Evolutionary conservation across 2,329 filamentous ascomycete genomes (phyloP), one percentile per base, ranked within the genome.

Genomic region (Fusarium sublunatum): DNA sequence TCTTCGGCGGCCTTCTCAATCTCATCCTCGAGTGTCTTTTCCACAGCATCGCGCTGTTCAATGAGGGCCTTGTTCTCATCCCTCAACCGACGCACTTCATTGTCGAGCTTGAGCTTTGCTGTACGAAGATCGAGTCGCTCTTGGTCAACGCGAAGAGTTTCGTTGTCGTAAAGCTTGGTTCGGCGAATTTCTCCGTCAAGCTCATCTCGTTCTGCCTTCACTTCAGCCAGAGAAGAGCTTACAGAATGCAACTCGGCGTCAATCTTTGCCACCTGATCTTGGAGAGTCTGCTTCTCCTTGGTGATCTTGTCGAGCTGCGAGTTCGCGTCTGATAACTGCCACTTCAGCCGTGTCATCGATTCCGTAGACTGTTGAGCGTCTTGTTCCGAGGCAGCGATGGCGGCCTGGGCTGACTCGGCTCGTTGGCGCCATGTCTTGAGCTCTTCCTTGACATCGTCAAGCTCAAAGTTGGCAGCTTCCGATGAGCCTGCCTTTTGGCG

Each of bases 61-160:
- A 79, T 58, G 34, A 91, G 76, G 2, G 79, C 73, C 52, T 80
- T 81, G 67, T 87, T 88, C 71, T 92, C 89, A 8, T 90, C 86
- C 47, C 81, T 85, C 13, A 91, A 77, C 11, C 87, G 82, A 38
- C 86, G 85, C 13, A 90, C 79, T 68, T 92, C 89, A 58, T 80
- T 83, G 62, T 92, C 89, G 15, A 91, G 81, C 69, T 87, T 89
- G 61, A 87, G 78, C 71, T 88, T 90, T n/a, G 85, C 78, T 26
- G 87, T 86, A 15, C 88, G 86, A 24, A 92, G 78, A 50, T 91
- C 88, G 41, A 89, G 77, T 63, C 88, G 87, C 70, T 92, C 90
- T 59, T 88, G 85, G 65, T 91, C 89, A 41, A 90, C 73, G 11
- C 83, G 83, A 65, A 86, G 83, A 1, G 82, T 85, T 55, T 88